Evolutionary conservation across 2,329 filamentous ascomycete genomes (phyloP).

Genomic region (Claviceps quebecensis): DNA sequence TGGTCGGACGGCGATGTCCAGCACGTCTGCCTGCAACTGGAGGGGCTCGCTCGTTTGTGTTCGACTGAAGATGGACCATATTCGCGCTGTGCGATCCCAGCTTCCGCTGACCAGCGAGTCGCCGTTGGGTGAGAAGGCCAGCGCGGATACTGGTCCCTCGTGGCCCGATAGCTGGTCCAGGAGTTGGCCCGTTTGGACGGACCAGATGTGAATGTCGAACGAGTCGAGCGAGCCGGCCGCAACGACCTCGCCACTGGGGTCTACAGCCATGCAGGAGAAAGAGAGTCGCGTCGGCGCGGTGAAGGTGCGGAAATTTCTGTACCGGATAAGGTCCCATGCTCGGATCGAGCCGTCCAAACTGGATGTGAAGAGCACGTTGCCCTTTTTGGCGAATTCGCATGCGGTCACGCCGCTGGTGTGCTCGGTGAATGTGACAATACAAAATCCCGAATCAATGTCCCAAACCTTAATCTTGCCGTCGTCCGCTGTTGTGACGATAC

Average conservation of each 20-base stretch:
- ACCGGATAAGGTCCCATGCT: constrained; percentile 92
- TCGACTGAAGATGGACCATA: constrained; percentile 90
- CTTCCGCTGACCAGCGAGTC: constrained; percentile 76
- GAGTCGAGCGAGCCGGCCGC: constrained; percentile 91
- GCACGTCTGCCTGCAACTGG: constrained; percentile 80
- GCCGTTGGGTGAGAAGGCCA: constrained; percentile 82
- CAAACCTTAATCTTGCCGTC: constrained; percentile 98
- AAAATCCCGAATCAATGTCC: constrained; percentile 94
- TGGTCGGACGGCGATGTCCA: constrained; percentile 74
- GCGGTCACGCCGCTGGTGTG: constrained; percentile 89
- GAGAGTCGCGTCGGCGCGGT: constrained; percentile 83
- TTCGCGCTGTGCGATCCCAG: constrained; percentile 89
- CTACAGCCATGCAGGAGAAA: constrained; percentile 90
- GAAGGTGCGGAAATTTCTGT: constrained; percentile 94
- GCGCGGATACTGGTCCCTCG: constrained; percentile 78
- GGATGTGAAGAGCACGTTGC: constrained; percentile 89
- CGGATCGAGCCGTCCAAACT: constrained; percentile 88
- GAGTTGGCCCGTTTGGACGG: constrained; percentile 90
- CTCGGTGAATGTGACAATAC: constrained; percentile 94
- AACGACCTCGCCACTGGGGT: constrained; percentile 90
- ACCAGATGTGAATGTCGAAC: constrained; percentile 97
- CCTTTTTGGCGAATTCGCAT: constrained; percentile 88
- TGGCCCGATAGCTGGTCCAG: constrained; percentile 84
- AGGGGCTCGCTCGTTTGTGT: constrained; percentile 92
- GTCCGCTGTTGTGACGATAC: constrained; percentile 84